Evolutionary conservation across 768 basidiomycete species (phyloP).

Genomic region (Mycena indigotica): DNA sequence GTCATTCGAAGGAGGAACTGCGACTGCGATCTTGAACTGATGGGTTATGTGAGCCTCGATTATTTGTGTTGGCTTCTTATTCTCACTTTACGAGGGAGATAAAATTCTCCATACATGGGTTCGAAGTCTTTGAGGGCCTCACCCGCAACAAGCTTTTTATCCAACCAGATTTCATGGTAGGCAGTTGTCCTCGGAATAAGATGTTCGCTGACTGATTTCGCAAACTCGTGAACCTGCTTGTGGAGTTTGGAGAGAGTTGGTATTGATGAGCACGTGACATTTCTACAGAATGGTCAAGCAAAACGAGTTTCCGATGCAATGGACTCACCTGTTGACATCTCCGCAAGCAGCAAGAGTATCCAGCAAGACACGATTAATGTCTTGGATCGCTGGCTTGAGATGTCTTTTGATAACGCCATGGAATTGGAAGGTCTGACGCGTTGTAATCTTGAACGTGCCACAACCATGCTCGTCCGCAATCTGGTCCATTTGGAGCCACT

Average conservation of each 20-base stretch:
- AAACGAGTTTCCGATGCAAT: not conserved
- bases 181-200: conserved; percentile 89
- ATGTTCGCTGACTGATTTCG: conserved; percentile 80
- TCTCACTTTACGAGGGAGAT: conserved; percentile 95
- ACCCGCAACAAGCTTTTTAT: conserved; percentile 94
- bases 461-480: conserved; percentile 95
- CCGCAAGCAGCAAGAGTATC: conserved; percentile 98
- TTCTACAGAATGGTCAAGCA: conserved; percentile 47
- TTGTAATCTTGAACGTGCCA: conserved; percentile 96
- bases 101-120: conserved; percentile 97
- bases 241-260: conserved; percentile 90
- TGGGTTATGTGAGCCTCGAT: no score
- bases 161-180: conserved; percentile 99
- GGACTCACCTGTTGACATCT: conserved; percentile 85
- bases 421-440: conserved; percentile 98
- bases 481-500: conserved; percentile 95
- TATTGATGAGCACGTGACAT: conserved; percentile 89
- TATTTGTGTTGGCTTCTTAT: conserved; percentile 15
- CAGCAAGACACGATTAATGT: conserved; percentile 85
- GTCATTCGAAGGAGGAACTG: conserved; percentile 95
- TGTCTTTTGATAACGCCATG: conserved; percentile 98
- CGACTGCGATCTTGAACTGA: conserved; percentile 96
- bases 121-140: conserved; percentile 94
- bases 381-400: conserved; percentile 94
- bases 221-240: conserved; percentile 77